Evolutionary conservation across 2,329 filamentous ascomycete species (phyloP).

Genomic region (Ophiostoma montium): DNA sequence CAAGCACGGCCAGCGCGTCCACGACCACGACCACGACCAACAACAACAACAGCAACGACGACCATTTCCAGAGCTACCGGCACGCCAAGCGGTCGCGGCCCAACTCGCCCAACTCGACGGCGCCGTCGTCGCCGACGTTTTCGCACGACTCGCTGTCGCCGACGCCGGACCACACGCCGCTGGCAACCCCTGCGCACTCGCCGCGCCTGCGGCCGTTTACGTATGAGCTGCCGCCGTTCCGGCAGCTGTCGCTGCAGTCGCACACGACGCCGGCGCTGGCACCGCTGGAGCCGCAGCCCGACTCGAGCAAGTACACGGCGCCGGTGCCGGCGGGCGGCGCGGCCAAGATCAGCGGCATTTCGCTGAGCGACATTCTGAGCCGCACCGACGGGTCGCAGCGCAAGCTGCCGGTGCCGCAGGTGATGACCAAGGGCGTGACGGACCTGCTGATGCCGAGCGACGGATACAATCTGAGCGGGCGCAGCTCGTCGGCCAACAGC

Average conservation of each 20-base stretch:
- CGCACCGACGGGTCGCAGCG: slow-evolving; percentile 74
- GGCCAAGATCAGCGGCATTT: slow-evolving; percentile 50
- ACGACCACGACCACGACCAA: not conserved
- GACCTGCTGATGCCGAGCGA: slow-evolving; percentile 60
- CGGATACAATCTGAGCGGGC: slow-evolving; percentile 56
- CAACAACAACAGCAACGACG: slow-evolving; percentile 23
- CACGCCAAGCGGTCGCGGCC: slow-evolving; percentile 80
- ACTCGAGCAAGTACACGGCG: slow-evolving; percentile 24
- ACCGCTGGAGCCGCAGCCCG: slow-evolving; percentile 43
- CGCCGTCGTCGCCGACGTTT: slow-evolving; percentile 89
- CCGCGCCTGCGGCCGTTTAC: slow-evolving; percentile 72
- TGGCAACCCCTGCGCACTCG: slow-evolving; percentile 89
- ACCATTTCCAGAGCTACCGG: slow-evolving; percentile 56
- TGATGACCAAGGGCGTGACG: slow-evolving; percentile 69
- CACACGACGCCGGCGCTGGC: slow-evolving; percentile 41
- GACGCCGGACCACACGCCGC: slow-evolving; percentile 95
- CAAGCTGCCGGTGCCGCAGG: slow-evolving; percentile 80
- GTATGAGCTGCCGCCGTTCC: slow-evolving; percentile 70
- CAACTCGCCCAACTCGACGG: slow-evolving; percentile 88
- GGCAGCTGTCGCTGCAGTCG: slow-evolving; percentile 40
- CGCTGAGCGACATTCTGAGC: slow-evolving; percentile 85
- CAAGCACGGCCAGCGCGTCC: not conserved
- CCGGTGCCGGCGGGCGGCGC: slow-evolving; percentile 39
- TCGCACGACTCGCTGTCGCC: slow-evolving; percentile 92
- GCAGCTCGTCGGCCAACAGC: slow-evolving; percentile 65